Evolutionary conservation across 495 filamentous ascomycete genomes (phyloP), one percentile per base, ranked within the genome.

Genomic region (Darksidea phi): DNA sequence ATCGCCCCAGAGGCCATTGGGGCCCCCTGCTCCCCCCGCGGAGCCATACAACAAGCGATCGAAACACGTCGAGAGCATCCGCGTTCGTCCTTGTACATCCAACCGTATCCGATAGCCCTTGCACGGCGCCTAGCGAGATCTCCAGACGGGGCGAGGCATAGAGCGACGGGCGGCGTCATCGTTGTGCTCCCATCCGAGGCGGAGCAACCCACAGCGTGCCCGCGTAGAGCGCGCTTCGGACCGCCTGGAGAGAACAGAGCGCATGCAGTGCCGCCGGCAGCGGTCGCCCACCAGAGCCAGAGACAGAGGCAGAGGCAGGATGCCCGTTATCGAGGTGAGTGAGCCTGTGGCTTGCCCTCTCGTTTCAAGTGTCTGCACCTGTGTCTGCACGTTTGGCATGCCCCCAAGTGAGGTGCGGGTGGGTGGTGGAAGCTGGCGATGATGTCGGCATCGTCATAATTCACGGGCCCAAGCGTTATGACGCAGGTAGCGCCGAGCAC

Each of bases 291-390:
- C n/a, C n/a, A n/a, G n/a, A n/a, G n/a, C n/a, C n/a, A 5, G 4
- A 2, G 18, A 26, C 8, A 23, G 24, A 37, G 34, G 24, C n/a
- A 38, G 26, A n/a, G 41, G 34, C 32, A 54, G 6, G 34, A 54
- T 54, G 50, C 12, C 28, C 7, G 21, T 41, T 10, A 54, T 54
- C 21, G 50, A 54, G 50, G 50, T 54, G 50, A 54, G 50, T 54
- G 50, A 6, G 15, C 28, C 3, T 32, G 28, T 32, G 28, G 28
- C 28, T 32, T 3, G 28, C n/a, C 6, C 12, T 24, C 47, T 26
- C 41, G 15, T 45, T 45, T 45, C 41, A 32, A 32, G n/a, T n/a
- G n/a, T n/a, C n/a, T n/a, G n/a, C n/a, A n/a, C n/a, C n/a, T n/a
- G n/a, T 32, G 41, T 48, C 46, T 26, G 46, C n/a, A 48, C 12